A percentile compares a stretch with the other conserved stretches of the same genome.
These are phyloP conservation scores for Spergularia marina DNA, from an alignment of 148 eudicot species.

Conservation along the genomic window DNA sequence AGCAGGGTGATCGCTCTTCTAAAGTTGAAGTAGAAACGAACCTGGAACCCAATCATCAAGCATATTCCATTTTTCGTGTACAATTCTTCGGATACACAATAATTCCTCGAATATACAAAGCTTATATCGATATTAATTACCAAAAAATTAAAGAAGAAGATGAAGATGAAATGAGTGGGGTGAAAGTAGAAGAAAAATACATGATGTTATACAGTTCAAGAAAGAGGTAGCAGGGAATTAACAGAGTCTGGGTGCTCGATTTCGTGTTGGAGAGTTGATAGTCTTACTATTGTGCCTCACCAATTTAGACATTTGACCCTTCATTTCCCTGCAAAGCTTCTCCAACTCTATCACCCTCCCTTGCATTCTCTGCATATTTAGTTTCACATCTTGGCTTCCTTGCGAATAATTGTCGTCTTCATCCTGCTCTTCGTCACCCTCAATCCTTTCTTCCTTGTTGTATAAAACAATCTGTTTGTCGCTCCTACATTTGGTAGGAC, in stretches of 20 bases:
- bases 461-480: slow-evolving; percentile 34
- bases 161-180: neutral
- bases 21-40: no score
- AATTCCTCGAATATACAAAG: slow-evolving; percentile 22
- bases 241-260: slow-evolving; percentile 62
- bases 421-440: neutral
- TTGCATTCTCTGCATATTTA: slow-evolving; percentile 70
- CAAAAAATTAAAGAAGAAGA: neutral
- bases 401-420: slow-evolving; percentile 6
- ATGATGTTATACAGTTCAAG: slow-evolving; percentile 13
- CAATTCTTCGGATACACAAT: slow-evolving; percentile 4
- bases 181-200: neutral
- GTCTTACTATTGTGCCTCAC: slow-evolving; percentile 29
- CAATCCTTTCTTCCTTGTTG: neutral
- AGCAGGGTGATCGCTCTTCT: no score
- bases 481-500: slow-evolving; percentile 14
- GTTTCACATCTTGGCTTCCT: slow-evolving; percentile 43
- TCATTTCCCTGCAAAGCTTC: slow-evolving; percentile 75
- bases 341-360: slow-evolving; percentile 78
- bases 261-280: slow-evolving; percentile 20
- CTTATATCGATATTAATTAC: neutral
- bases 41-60: neutral
- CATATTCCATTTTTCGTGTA: slow-evolving; percentile 5
- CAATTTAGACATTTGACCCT: slow-evolving; percentile 75
- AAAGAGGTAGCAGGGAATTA: slow-evolving; percentile 20